These are phyloP conservation scores for Cyberlindnera amylophila DNA, from an alignment of 805 yeast species.

Conservation along the genomic window DNA sequence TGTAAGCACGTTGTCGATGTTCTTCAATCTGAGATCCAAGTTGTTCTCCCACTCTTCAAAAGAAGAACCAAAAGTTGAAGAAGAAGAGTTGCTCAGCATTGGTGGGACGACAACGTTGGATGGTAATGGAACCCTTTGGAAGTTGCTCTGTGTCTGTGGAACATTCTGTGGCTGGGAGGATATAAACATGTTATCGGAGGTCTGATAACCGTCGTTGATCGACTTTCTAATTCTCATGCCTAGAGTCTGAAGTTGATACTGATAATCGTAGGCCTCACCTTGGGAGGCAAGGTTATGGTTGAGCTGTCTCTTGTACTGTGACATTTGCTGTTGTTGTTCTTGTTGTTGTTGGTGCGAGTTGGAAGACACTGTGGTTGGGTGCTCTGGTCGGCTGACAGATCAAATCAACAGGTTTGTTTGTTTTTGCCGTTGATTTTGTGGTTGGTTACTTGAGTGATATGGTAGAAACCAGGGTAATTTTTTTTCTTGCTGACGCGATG, in stretches of 20 bases:
- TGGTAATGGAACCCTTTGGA: slow-evolving; percentile 36
- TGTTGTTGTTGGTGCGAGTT: neutral
- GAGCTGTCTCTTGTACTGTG: slow-evolving; percentile 36
- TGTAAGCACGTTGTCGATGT: slow-evolving; percentile 29
- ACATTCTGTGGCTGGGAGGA: slow-evolving; percentile 13
- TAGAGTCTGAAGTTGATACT: slow-evolving; percentile 44
- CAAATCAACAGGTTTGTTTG: neutral
- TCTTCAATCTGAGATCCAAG: slow-evolving; percentile 32
- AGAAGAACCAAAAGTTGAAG: slow-evolving; percentile 33
- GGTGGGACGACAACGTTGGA: slow-evolving; percentile 31
- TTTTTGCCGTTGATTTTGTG: neutral
- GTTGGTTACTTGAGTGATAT: too few species aligned
- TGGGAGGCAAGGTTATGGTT: slow-evolving; percentile 25
- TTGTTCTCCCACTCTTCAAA: slow-evolving; percentile 38
- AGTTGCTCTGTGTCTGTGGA: slow-evolving; percentile 12
- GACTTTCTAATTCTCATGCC: slow-evolving; percentile 74
- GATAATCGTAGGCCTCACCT: slow-evolving; percentile 33
- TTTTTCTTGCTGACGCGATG: neutral
- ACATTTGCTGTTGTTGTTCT: slow-evolving; percentile 9
- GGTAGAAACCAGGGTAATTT: neutral
- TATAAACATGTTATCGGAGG: slow-evolving; percentile 16
- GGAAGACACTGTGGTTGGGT: neutral
- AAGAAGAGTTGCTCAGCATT: slow-evolving; percentile 32
- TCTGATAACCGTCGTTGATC: slow-evolving; percentile 56
- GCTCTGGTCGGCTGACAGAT: neutral